phyloP scores from a whole-genome alignment of 352 stramenopile species.

The Halophytophthora batemanensis region DNA sequence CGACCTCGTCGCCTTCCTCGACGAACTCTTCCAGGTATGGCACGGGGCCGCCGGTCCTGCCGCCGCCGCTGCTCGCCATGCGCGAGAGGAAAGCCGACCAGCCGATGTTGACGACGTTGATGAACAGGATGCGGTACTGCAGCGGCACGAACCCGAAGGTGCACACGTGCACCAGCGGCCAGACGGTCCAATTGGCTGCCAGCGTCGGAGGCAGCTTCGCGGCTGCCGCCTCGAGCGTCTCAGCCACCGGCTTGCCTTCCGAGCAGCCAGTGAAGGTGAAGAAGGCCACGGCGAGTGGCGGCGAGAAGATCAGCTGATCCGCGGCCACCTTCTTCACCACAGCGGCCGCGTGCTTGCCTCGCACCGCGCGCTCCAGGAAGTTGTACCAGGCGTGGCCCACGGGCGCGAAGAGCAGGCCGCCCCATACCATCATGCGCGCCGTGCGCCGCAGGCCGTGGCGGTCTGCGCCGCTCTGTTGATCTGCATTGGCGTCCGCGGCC shows the following conservation, averaged over 20 bases:
- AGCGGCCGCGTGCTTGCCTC: constrained; percentile 13
- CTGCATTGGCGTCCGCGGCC: constrained; percentile 4
- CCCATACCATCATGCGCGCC: constrained; percentile 81
- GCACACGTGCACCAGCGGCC: constrained; percentile 38
- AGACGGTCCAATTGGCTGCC: constrained; percentile 40
- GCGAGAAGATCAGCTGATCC: constrained; percentile 37
- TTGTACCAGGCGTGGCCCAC: constrained; percentile 90
- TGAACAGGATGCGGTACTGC: constrained; percentile 46
- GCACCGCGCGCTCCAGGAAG: constrained; percentile 61
- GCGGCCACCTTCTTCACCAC: constrained; percentile 39
- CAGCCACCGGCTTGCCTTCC: constrained; percentile 22
- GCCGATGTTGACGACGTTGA: constrained; percentile 40
- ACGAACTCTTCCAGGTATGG: constrained; percentile 19
- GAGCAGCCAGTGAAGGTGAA: constrained; percentile 32
- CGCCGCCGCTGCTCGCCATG: constrained; percentile 33
- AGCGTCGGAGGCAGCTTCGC: constrained; percentile 35
- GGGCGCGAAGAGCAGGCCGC: constrained; percentile 83
- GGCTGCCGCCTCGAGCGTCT: constrained; percentile 20
- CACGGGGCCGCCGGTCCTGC: constrained; percentile 3
- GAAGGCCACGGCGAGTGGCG: constrained; percentile 29
- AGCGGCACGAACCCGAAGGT: constrained; percentile 46
- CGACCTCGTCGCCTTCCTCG: constrained; percentile 19
- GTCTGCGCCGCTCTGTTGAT: constrained; percentile 10
- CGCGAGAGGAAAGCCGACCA: constrained; percentile 45
- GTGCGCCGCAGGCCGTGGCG: constrained; percentile 26